Evolutionary conservation across 305 asterid species (phyloP).

Genomic region (Fraxinus albicans): DNA sequence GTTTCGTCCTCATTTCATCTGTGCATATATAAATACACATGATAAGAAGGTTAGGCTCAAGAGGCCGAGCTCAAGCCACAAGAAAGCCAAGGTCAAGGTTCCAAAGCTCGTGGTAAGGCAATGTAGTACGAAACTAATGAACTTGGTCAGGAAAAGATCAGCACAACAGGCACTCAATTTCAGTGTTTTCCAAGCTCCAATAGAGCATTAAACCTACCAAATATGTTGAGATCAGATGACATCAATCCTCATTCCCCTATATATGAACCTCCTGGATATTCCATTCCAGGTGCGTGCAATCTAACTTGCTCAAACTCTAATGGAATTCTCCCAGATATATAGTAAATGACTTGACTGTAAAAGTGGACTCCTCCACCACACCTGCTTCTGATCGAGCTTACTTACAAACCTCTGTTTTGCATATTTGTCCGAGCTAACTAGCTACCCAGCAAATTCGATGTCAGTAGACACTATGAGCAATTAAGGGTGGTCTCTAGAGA

Average conservation of each 20-base stretch:
- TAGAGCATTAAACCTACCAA: neutral
- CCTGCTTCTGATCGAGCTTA: neutral
- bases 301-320: neutral
- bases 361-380: neutral
- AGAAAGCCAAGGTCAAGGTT: neutral
- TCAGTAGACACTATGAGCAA: neutral
- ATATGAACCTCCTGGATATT: neutral
- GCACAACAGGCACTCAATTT: neutral
- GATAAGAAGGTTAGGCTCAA: neutral
- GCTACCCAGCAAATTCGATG: neutral
- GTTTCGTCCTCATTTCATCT: neutral
- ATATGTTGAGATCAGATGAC: neutral
- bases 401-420: neutral
- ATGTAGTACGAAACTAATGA: neutral
- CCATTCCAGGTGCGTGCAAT: neutral
- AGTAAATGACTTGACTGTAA: neutral
- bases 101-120: neutral
- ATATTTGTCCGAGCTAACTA: neutral
- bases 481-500: neutral
- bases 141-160: neutral
- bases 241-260: neutral
- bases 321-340: neutral
- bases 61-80: neutral
- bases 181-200: neutral
- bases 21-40: neutral